Evolutionary conservation across 345 rosid species (phyloP), one percentile per base, ranked within the genome.

Genomic region (Cardamine resedifolia): DNA sequence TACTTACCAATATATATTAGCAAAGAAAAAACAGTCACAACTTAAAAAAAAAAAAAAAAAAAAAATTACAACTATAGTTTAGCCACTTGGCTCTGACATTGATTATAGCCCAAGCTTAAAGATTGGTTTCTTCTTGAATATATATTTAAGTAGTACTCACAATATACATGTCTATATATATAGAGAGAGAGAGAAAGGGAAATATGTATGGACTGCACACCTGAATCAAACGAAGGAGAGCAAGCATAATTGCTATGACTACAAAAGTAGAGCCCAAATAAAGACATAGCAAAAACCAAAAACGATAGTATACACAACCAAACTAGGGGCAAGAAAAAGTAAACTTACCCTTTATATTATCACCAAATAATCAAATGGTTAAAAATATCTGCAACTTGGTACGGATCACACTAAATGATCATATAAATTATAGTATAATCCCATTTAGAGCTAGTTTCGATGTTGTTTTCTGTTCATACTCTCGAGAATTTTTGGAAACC

Each of bases 261-360:
- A 60, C 41, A 68, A 75, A 75, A 51, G 64, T 52, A 60, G 64
- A 68, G 69, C 58, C 78, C 57, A 68, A 23, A 68, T 68, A 75
- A 41, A 75, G 58, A 30, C 78, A 68, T 44, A 24, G 4, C 49
- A 39, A 75, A 41, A 21, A 60, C 64, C 68, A 68, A 66, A 66
- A 58, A 10, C 31, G 55, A 66, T 66, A 49, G 61, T 66, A n/a
- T n/a, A 74, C 72, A 74, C 55, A 57, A 48, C 72, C 66, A 34
- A 66, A 74, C 72, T 74, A 58, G 68, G 73, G 48, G 63, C 21
- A 66, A 28, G 18, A 23, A 30, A 74, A 58, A 49, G 43, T 41
- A 58, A 66, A 66, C 41, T 47, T 63, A 4, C 30, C 19, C 20
- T 57, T 18, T 16, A 58, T 48, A 30, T 10, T 57, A 60, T 49